Conservation (phyloP, 2,329 filamentous ascomycete genomes). For the Chrysoporthe deuterocubensis region DNA sequence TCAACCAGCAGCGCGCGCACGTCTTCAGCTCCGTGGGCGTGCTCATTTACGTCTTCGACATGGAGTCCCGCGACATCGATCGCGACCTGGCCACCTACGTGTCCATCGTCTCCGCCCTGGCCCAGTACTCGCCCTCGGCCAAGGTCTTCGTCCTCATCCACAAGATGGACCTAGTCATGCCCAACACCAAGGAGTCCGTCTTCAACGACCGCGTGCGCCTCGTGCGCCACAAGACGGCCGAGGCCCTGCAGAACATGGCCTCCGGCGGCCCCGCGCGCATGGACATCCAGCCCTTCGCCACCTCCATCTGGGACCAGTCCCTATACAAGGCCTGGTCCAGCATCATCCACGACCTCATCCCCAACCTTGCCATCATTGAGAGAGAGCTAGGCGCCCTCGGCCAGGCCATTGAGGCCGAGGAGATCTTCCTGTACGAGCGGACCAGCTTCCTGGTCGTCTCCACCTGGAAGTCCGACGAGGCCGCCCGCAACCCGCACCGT, state of each 20-base stretch:
- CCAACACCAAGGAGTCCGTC: slow-evolving; percentile 75
- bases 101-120: slow-evolving; percentile 84
- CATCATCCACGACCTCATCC: slow-evolving; percentile 97
- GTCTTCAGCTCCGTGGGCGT: slow-evolving; percentile 97
- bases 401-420: slow-evolving; percentile 85
- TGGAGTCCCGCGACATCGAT: slow-evolving; percentile 92
- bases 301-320: slow-evolving; percentile 98
- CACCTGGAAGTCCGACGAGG: slow-evolving; percentile 78
- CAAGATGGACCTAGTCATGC: slow-evolving; percentile 96
- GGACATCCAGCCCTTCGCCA: slow-evolving; percentile 85
- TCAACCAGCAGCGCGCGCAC: slow-evolving; percentile 91
- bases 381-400: slow-evolving; percentile 81
- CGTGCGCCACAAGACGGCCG: slow-evolving; percentile 73
- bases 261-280: slow-evolving; percentile 47
- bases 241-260: slow-evolving; percentile 51
- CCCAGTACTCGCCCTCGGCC: slow-evolving; percentile 79
- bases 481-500: slow-evolving; percentile 80
- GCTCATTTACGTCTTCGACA: slow-evolving; percentile 98
- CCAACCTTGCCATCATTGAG: slow-evolving; percentile 88
- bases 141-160: slow-evolving; percentile 95
- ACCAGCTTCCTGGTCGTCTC: slow-evolving; percentile 97
- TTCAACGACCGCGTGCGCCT: slow-evolving; percentile 83
- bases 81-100: slow-evolving; percentile 92
- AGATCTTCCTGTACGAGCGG: slow-evolving; percentile 92
- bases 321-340: slow-evolving; percentile 98